Conservation (phyloP, 192 early-diverging fungal species). For the Backusella mclennaniae region DNA sequence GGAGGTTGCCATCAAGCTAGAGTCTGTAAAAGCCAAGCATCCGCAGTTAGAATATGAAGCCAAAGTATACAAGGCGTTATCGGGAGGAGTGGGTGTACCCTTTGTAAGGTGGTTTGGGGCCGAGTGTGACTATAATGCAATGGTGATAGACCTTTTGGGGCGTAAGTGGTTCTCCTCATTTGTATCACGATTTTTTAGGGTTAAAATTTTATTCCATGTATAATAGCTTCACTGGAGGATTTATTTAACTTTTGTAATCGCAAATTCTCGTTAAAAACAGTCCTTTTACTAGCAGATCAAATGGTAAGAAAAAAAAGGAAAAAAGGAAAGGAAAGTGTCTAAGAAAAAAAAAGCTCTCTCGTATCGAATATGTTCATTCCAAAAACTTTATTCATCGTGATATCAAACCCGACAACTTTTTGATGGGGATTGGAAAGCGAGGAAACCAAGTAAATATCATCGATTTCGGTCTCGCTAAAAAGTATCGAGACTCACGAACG, state of each 20-base stretch:
- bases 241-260: constrained; percentile 90
- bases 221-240: constrained; percentile 72
- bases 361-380: constrained; percentile 69
- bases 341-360: constrained; percentile 41
- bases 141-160: constrained; percentile 88
- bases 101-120: constrained; percentile 83
- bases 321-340: not conserved
- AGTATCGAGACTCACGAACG: constrained; percentile 82
- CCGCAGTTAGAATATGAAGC: constrained; percentile 98
- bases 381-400: constrained; percentile 90
- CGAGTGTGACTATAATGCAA: constrained; percentile 79
- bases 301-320: constrained; percentile 48
- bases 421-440: constrained; percentile 84
- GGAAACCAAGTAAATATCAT: constrained; percentile 84
- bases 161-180: constrained; percentile 33
- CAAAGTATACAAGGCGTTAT: constrained; percentile 91
- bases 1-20: constrained; percentile 97
- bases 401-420: constrained; percentile 89
- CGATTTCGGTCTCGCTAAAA: constrained; percentile 88
- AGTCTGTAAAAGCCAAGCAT: constrained; percentile 90
- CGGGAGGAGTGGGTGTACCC: constrained; percentile 89
- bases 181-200: not conserved
- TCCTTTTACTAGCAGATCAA: constrained; percentile 84
- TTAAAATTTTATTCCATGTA: not conserved
- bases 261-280: constrained; percentile 86